These are phyloP conservation scores for Pseudopithomyces chartarum DNA, from an alignment of 2,329 filamentous ascomycete genomes.

Conservation along the genomic window DNA sequence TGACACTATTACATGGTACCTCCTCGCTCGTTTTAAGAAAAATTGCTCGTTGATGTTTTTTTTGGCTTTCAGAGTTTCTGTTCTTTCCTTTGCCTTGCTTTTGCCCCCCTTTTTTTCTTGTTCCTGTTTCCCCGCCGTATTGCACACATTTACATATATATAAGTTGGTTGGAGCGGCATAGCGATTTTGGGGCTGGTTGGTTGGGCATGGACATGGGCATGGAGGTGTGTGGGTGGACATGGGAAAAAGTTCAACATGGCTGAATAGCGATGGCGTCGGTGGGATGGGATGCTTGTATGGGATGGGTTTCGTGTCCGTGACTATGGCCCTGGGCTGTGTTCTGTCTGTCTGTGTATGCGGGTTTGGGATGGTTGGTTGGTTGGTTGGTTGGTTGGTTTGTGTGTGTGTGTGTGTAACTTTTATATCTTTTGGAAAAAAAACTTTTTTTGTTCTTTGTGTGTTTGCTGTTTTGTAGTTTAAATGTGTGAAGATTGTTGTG, in stretches of 20 bases:
- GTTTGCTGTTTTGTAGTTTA: too few relatives aligned
- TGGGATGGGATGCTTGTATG: neutral
- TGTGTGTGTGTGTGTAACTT: too few relatives aligned
- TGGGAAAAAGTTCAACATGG: neutral
- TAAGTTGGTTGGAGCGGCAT: neutral
- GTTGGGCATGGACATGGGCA: neutral
- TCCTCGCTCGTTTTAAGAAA: constrained; percentile 3
- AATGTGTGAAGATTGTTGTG: too few relatives aligned
- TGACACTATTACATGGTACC: constrained; percentile 5
- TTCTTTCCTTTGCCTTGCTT: neutral
- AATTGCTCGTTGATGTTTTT: neutral
- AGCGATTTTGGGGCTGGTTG: constrained; percentile 1
- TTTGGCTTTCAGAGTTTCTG: too few relatives aligned
- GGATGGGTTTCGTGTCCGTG: neutral
- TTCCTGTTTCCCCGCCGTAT: neutral
- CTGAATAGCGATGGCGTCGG: constrained; percentile 3
- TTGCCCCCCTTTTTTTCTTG: neutral
- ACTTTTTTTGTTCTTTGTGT: too few relatives aligned
- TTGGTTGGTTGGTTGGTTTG: too few relatives aligned
- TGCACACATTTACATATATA: neutral
- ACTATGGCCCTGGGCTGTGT: neutral
- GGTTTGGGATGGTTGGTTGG: too few relatives aligned
- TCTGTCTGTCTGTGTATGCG: neutral
- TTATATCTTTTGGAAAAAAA: too few relatives aligned
- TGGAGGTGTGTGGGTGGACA: neutral